Base-by-base conservation (phyloP, 2,329 filamentous ascomycete species). In the Neoscytalidium dimidiatum region DNA sequence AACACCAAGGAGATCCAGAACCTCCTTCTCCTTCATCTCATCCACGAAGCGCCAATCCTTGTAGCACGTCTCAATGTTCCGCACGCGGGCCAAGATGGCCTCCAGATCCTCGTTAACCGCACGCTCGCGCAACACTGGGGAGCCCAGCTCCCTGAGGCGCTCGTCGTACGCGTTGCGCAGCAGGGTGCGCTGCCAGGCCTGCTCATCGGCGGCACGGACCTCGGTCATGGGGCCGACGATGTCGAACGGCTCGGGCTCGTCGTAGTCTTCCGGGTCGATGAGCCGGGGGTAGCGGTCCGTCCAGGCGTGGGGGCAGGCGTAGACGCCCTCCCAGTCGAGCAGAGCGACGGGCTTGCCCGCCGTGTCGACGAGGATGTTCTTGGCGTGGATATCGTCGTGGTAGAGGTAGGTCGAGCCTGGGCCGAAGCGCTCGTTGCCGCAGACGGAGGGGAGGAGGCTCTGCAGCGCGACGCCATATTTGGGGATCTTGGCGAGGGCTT, bases 341-440 rank as follows among this genome's bases (percentile, higher is more conserved):
- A 67, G 61, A 13, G 64, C 64, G 38, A 62, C 23, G 1, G 53
- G 28, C 2, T 28, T 13, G n/a, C 43, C 48, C n/a, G n/a, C 19
- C 38, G 38, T 35, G 35, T 66, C 56, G 31, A 67, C 38, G 11
- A 67, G 26, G 28, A 67, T 57, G 44, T 66, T 66, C 2, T 14
- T 3, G 2, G 3, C 46, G n/a, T 21, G 11, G 17, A 66, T 61
- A 33, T 67, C 66, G 5, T 13, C 19, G 35, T 66, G 66, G 19
- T 56, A 11, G 3, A 67, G 64, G 14, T 2, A 26, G 21, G 35
- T 33, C 0, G 61, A 63, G 26, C n/a, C 33, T 0, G 29, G 33
- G 2, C 8, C 23, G 17, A 62, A 17, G 4, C 13, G 23, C 57
- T 17, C n/a, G 28, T 4, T n/a, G 28, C 14, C 6, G 26, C 6